Evolutionary conservation across 1,139 yeast species (phyloP).

Genomic region (Taphrina pruni): DNA sequence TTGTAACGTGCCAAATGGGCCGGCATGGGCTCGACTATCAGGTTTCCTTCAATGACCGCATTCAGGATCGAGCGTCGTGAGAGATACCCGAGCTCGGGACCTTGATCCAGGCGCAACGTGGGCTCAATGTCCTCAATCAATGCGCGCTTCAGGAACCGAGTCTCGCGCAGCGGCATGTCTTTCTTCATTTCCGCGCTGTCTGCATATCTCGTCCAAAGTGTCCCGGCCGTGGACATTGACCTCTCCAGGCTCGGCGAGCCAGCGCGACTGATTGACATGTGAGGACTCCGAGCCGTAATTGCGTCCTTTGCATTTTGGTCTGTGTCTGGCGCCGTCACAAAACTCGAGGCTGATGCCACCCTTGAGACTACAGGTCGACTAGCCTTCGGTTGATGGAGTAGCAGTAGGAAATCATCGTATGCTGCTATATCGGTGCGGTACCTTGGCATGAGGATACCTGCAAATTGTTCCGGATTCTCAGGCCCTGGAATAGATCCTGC

Average conservation of each 20-base stretch:
- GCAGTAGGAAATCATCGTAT: conserved; percentile 3
- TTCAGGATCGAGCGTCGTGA: conserved; percentile 65
- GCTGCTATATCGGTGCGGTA: conserved; percentile 22
- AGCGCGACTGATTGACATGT: conserved; percentile 10
- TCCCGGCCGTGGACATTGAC: conserved; percentile 26
- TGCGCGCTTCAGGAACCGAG: conserved; percentile 68
- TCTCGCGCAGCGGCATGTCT: conserved; percentile 51
- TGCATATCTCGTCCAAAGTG: conserved; percentile 17
- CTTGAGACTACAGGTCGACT: conserved; percentile 7
- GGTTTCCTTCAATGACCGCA: conserved; percentile 77
- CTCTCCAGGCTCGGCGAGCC: conserved; percentile 6
- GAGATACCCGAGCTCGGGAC: conserved; percentile 68
- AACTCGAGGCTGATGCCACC: conserved; percentile 12
- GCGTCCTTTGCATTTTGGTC: background rate
- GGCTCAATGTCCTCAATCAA: conserved; percentile 83
- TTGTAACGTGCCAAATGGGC: conserved; percentile 49
- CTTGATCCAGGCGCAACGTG: conserved; percentile 62
- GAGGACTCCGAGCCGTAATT: conserved; percentile 5
- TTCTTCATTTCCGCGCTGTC: conserved; percentile 21
- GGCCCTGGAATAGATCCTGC: background rate
- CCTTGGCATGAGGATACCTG: conserved; percentile 28
- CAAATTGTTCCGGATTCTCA: conserved; percentile 19
- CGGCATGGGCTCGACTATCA: conserved; percentile 83
- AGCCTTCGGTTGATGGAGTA: conserved; percentile 12
- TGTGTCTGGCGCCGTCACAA: conserved; percentile 3